phyloP scores from a whole-genome alignment of 352 stramenopile species.

The Blastocystis sp. region DNA sequence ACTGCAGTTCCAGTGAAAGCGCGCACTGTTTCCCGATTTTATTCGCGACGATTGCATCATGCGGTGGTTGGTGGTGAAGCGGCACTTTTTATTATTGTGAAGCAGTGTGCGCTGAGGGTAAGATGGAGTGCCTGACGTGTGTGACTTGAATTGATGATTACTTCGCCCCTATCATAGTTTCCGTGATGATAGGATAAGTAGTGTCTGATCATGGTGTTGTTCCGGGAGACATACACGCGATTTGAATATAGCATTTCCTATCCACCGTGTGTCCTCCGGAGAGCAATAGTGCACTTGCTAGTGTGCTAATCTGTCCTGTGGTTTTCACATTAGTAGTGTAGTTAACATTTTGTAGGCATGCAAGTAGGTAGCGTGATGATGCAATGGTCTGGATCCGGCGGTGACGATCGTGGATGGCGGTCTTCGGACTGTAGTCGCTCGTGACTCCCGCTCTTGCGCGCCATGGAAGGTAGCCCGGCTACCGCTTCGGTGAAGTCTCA shows the following conservation, averaged over 20 bases:
- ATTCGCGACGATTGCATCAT: slow-evolving; percentile 2
- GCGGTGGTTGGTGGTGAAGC: neutral
- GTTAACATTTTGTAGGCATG: slow-evolving; percentile 3
- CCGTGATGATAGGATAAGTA: slow-evolving; percentile 29
- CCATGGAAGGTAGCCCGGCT: slow-evolving; percentile 69
- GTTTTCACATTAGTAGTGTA: slow-evolving; percentile 51
- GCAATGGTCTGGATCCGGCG: slow-evolving; percentile 11
- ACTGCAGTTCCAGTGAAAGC: neutral
- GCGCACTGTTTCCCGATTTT: neutral
- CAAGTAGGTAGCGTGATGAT: neutral
- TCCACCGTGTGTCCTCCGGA: neutral
- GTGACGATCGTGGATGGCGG: neutral
- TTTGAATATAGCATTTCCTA: slow-evolving; percentile 27
- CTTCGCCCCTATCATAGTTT: slow-evolving; percentile 38
- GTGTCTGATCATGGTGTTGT: slow-evolving; percentile 4
- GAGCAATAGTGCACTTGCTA: slow-evolving; percentile 39
- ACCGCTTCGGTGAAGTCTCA: slow-evolving; percentile 67
- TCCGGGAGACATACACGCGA: neutral
- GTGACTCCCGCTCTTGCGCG: slow-evolving; percentile 68
- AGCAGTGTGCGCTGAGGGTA: neutral
- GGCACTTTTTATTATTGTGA: neutral
- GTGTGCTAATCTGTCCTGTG: slow-evolving; percentile 9
- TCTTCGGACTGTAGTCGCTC: neutral
- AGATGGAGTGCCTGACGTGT: neutral
- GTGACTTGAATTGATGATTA: slow-evolving; percentile 9